Conservation (phyloP, 441 rosid species). For the Gossypium schwendimanii region DNA sequence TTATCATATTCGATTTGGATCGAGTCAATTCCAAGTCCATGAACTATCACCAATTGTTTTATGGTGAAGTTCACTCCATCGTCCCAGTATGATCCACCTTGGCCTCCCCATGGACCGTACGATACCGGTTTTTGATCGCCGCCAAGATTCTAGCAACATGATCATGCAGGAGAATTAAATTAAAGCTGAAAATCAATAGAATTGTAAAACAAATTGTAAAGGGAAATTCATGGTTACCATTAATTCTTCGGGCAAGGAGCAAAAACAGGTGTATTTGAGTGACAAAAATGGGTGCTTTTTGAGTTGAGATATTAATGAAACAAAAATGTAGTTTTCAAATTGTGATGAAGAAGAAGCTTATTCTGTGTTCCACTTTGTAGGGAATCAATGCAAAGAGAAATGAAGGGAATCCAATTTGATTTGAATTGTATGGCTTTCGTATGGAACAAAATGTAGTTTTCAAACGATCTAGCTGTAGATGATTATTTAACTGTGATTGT, state of each 20-base stretch:
- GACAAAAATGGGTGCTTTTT: neutral
- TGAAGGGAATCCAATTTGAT: constrained; percentile 19
- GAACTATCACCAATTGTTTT: constrained; percentile 55
- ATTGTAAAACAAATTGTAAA: constrained; percentile 1
- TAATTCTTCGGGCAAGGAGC: neutral
- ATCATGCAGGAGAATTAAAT: constrained; percentile 4
- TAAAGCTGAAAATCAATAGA: neutral
- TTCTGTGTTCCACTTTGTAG: constrained; percentile 35
- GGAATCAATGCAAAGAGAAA: constrained; percentile 13
- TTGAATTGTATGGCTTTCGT: neutral
- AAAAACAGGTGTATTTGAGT: neutral
- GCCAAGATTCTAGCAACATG: constrained; percentile 39
- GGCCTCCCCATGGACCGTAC: constrained; percentile 87
- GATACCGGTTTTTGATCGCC: constrained; percentile 41
- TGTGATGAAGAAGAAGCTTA: constrained; percentile 18
- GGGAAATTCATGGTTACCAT: constrained; percentile 8
- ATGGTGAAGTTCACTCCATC: constrained; percentile 57
- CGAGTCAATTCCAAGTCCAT: constrained; percentile 61
- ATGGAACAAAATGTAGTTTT: neutral
- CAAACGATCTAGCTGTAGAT: neutral
- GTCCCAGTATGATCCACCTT: constrained; percentile 57
- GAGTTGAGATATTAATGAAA: neutral
- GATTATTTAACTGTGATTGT: neutral
- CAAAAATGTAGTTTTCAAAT: neutral
- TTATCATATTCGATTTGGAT: constrained; percentile 70